Conservation (phyloP, 129 eudicot genomes). For the Erigeron canadensis region DNA sequence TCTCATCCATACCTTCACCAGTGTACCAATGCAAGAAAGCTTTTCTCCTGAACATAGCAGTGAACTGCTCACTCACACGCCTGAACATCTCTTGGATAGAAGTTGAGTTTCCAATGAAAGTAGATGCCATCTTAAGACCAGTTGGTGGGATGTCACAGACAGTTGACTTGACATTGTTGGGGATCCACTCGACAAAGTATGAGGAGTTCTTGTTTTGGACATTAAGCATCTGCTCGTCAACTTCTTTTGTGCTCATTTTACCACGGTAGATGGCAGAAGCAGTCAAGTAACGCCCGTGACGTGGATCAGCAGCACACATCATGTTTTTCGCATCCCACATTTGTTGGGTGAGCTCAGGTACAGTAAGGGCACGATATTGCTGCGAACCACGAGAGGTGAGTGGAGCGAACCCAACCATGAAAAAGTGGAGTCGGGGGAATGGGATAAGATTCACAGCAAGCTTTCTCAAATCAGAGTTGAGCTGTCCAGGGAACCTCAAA, state of each 20-base stretch:
- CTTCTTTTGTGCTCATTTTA: slow-evolving; percentile 78
- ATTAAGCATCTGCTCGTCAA: slow-evolving; percentile 65
- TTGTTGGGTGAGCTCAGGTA: slow-evolving; percentile 76
- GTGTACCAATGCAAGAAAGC: slow-evolving; percentile 79
- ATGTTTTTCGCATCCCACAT: slow-evolving; percentile 85
- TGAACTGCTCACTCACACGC: slow-evolving; percentile 67
- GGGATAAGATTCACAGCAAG: slow-evolving; percentile 67
- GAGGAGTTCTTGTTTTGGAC: slow-evolving; percentile 72
- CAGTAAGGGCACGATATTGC: slow-evolving; percentile 59
- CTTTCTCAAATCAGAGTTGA: slow-evolving; percentile 58
- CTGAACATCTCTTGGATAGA: slow-evolving; percentile 76
- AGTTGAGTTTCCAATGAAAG: slow-evolving; percentile 64
- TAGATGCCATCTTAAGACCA: slow-evolving; percentile 58
- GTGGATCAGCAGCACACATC: slow-evolving; percentile 87
- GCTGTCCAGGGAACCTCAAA: slow-evolving; percentile 63
- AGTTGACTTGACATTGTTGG: slow-evolving; percentile 60
- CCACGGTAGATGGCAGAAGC: slow-evolving; percentile 82
- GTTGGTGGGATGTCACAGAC: slow-evolving; percentile 73
- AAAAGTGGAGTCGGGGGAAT: slow-evolving; percentile 68
- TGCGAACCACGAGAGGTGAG: slow-evolving; percentile 70
- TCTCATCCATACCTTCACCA: slow-evolving; percentile 71
- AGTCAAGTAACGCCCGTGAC: slow-evolving; percentile 67
- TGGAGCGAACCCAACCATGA: slow-evolving; percentile 73
- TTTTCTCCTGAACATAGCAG: slow-evolving; percentile 69
- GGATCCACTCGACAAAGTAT: slow-evolving; percentile 69